These are phyloP conservation scores for Ceratonia siliqua DNA, from an alignment of 306 rosid species.

Conservation along the genomic window DNA sequence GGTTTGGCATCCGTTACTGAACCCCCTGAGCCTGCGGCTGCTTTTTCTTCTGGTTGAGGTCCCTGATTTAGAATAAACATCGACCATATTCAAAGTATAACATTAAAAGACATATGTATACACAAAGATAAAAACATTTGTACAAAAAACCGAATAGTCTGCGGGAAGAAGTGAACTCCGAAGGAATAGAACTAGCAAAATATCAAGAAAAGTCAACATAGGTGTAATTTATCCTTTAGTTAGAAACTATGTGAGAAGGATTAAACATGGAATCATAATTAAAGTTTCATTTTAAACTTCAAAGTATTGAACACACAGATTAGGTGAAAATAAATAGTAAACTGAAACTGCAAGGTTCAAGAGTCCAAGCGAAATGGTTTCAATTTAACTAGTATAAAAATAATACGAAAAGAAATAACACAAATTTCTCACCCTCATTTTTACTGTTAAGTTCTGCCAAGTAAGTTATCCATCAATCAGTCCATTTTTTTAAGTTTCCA, in stretches of 20 bases:
- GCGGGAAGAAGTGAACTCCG: background rate
- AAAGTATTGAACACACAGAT: background rate
- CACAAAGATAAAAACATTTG: background rate
- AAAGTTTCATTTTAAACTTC: background rate
- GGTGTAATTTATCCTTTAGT: background rate
- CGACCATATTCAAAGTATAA: constrained; percentile 15
- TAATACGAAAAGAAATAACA: background rate
- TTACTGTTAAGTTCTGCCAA: constrained; percentile 19
- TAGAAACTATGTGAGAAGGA: background rate
- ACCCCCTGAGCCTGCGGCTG: constrained; percentile 56
- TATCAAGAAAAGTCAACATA: constrained; percentile 17
- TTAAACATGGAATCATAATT: background rate
- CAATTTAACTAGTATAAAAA: background rate
- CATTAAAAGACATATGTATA: background rate
- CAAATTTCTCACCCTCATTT: background rate
- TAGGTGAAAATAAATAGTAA: constrained; percentile 12
- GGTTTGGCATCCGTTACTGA: constrained; percentile 65
- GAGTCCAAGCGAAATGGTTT: constrained; percentile 20
- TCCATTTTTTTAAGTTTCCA: background rate
- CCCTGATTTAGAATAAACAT: constrained; percentile 55
- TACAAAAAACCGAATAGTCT: background rate
- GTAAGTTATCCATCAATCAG: background rate
- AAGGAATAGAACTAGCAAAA: background rate
- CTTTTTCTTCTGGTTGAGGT: constrained; percentile 65
- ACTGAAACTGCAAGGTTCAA: background rate